Base-by-base conservation (phyloP, 257 asterid species). In the Jasminum sambac region DNA sequence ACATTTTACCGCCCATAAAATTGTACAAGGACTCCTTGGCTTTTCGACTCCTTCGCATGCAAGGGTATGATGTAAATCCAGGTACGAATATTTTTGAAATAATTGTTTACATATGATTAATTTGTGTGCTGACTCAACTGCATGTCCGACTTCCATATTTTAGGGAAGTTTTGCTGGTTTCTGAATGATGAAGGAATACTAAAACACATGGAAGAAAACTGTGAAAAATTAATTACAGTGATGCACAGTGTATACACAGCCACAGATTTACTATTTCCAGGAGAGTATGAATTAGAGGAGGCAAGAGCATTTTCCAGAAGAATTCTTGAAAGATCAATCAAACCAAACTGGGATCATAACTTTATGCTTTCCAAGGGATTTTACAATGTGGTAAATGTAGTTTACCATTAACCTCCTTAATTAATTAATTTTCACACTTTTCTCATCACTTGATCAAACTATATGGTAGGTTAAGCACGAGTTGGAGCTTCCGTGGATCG, bases 161-260 rank as follows among this genome's bases (percentile, higher is more conserved):
- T 48, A 88, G 95, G 83, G 42, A 71, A 68, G 50, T 77, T 88
- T 59, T 86, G 92, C 46, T 86, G 92, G 95, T 88, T 88, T 69
- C 64, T 88, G 48, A 65, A 75, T n/a, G 67, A 83, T 16, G 67
- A 71, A 1, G 57, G 80, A 36, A 64, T 69, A 16, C 12, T 55
- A 36, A 48, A 42, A 11, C 62, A 79, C 23, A 74, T 84, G 50
- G 86, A 82, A 69, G 73, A 78, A 12, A 83, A 88, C 2, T 5
- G 13, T 9, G 63, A 82, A 9, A 34, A 72, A 0, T 76, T 84
- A 19, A 42, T 68, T 3, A 72, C 70, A 68, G 72, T 79, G 10
- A 74, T 84, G 81, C 79, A 83, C 65, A 79, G 57, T 55, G 77
- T 88, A 0, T 80, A 77, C 64, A 80, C 82, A 81, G 95, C 95